A percentile compares a stretch with the other conserved stretches of the same genome.
Evolutionary conservation across 306 rosid species (phyloP).

Genomic region (Corylus americana): DNA sequence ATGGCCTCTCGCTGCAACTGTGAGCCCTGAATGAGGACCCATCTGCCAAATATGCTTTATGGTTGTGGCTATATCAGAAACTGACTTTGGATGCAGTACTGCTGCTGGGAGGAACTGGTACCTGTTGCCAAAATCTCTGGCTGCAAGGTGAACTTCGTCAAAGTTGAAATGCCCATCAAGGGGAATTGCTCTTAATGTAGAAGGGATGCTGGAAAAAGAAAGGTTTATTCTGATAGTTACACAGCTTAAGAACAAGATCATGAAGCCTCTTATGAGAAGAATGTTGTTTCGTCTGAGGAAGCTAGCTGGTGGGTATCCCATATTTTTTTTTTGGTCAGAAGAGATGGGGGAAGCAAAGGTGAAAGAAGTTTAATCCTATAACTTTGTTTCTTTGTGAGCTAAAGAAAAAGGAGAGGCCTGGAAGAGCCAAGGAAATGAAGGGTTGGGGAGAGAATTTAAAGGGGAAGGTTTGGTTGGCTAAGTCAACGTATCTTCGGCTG

Average conservation of each 20-base stretch:
- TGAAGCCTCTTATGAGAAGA: conserved; percentile 45
- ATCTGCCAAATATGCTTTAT: conserved; percentile 70
- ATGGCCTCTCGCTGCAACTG: conserved; percentile 92
- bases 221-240: conserved; percentile 46
- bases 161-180: conserved; percentile 66
- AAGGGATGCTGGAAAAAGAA: conserved; percentile 48
- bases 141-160: conserved; percentile 60
- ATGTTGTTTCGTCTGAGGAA: conserved; percentile 42
- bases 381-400: conserved; percentile 29
- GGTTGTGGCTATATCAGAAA: conserved; percentile 68
- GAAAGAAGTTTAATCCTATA: conserved; percentile 36
- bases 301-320: conserved; percentile 46
- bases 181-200: conserved; percentile 56
- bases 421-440: conserved; percentile 38
- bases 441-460: conserved; percentile 66
- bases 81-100: conserved; percentile 72
- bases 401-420: conserved; percentile 38
- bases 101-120: conserved; percentile 68
- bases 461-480: conserved; percentile 49
- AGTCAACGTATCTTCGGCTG: conserved; percentile 62
- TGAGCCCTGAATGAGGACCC: conserved; percentile 78
- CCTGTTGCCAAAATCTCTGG: conserved; percentile 85
- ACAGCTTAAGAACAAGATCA: conserved; percentile 58
- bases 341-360: conserved; percentile 43
- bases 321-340: conserved; percentile 31